Percentiles rank a stretch among this genome's conserved stretches.
Evolutionary conservation across 148 eudicot species (phyloP).

Genomic region (Hydrangea macrophylla): DNA sequence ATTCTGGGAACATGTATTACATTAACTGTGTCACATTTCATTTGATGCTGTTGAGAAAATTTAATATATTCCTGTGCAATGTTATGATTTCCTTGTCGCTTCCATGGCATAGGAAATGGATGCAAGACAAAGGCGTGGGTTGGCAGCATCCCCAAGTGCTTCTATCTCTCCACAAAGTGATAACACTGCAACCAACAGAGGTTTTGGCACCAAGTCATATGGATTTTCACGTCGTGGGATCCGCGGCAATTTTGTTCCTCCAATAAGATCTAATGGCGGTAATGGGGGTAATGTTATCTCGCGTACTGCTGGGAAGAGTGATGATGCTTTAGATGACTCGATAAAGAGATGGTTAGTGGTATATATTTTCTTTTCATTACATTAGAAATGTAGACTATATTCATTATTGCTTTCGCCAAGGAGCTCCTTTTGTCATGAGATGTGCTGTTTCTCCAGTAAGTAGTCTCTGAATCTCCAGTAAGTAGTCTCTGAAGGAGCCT

Average conservation of each 20-base stretch:
- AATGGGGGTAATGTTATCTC: conserved; percentile 60
- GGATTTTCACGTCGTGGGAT: conserved; percentile 87
- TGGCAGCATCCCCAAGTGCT: conserved; percentile 58
- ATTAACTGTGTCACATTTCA: background rate
- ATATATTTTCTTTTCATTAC: background rate
- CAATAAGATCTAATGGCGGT: conserved; percentile 74
- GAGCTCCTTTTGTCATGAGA: background rate
- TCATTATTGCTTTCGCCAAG: background rate
- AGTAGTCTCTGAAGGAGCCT: background rate
- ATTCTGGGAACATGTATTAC: background rate
- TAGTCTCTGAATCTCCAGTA: background rate
- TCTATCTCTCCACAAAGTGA: conserved; percentile 68
- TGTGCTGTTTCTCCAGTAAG: background rate
- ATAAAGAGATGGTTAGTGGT: conserved; percentile 76
- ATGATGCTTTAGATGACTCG: conserved; percentile 79
- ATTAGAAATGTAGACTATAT: background rate
- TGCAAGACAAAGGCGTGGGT: conserved; percentile 67
- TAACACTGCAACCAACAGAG: conserved; percentile 39
- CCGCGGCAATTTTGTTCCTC: conserved; percentile 96
- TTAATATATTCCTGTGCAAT: conserved; percentile 1
- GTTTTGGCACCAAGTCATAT: conserved; percentile 70
- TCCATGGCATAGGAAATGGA: conserved; percentile 72
- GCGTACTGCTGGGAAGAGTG: conserved; percentile 67
- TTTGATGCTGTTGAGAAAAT: background rate
- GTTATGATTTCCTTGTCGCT: conserved; percentile 11